phyloP scores from a whole-genome alignment of 352 stramenopile genomes.

The Phytophthora uliginosa region DNA sequence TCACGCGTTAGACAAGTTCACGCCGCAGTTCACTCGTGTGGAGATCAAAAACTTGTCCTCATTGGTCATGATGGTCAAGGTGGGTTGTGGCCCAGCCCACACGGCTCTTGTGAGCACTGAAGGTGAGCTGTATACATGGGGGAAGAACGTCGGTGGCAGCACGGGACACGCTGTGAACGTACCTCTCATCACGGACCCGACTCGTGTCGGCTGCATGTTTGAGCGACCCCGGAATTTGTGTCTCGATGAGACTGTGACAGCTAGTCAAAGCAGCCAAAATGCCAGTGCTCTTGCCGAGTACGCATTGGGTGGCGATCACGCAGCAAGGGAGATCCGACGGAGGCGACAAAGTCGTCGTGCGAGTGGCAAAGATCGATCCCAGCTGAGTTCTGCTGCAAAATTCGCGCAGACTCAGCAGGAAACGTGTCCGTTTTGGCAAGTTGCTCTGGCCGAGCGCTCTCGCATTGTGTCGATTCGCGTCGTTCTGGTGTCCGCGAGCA shows the following conservation, averaged over 20 bases:
- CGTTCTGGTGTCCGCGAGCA: constrained; percentile 26
- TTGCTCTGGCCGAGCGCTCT: constrained; percentile 41
- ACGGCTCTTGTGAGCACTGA: constrained; percentile 69
- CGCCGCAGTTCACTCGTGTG: constrained; percentile 57
- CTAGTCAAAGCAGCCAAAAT: constrained; percentile 76
- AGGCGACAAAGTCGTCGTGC: constrained; percentile 15
- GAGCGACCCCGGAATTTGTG: constrained; percentile 66
- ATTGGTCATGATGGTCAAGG: constrained; percentile 40
- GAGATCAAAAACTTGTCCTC: constrained; percentile 25
- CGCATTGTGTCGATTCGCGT: constrained; percentile 39
- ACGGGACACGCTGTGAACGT: constrained; percentile 61
- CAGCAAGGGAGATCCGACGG: constrained; percentile 13
- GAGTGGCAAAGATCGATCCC: constrained; percentile 10
- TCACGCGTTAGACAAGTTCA: constrained; percentile 73
- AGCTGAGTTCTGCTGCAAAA: constrained; percentile 8
- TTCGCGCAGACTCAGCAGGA: constrained; percentile 81
- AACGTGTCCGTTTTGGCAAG: constrained; percentile 83
- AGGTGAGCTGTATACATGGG: constrained; percentile 83
- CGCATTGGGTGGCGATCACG: constrained; percentile 47
- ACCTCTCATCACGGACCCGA: constrained; percentile 48
- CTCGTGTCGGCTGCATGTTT: constrained; percentile 70
- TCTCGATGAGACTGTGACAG: constrained; percentile 38
- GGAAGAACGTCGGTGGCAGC: constrained; percentile 74
- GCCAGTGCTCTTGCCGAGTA: constrained; percentile 54
- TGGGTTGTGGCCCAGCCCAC: constrained; percentile 77